Conservation (phyloP, 306 rosid species). For the Cyamopsis tetragonoloba region DNA sequence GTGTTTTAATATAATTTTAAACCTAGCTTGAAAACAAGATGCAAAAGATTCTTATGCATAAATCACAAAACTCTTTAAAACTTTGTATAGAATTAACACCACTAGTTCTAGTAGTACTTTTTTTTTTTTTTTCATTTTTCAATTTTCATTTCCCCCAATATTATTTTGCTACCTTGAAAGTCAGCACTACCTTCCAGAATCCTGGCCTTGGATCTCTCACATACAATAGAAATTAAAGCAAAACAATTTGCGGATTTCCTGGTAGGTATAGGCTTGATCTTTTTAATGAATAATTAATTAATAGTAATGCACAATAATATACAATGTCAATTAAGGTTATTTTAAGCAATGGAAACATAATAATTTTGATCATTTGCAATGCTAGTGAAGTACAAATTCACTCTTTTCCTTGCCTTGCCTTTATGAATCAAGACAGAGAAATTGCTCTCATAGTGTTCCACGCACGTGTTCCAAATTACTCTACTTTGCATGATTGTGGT, state of each 20-base stretch:
- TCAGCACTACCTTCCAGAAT: slow-evolving; percentile 34
- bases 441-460: background rate
- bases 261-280: slow-evolving; percentile 2
- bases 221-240: background rate
- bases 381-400: background rate
- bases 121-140: too few relatives aligned
- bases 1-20: slow-evolving; percentile 3
- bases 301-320: background rate
- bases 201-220: slow-evolving; percentile 36
- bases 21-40: slow-evolving; percentile 23
- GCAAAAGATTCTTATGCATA: slow-evolving; percentile 26
- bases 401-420: background rate
- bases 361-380: background rate
- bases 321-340: background rate
- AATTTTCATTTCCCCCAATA: slow-evolving; percentile 10
- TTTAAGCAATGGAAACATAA: background rate
- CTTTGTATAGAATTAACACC: background rate
- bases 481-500: background rate
- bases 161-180: slow-evolving; percentile 28
- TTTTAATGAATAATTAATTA: background rate
- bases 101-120: background rate
- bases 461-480: background rate
- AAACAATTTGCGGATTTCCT: slow-evolving; percentile 19
- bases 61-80: slow-evolving; percentile 7
- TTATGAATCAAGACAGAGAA: background rate